Conservation (phyloP, 2,329 filamentous ascomycete genomes). For the Diaporthe sp. region DNA sequence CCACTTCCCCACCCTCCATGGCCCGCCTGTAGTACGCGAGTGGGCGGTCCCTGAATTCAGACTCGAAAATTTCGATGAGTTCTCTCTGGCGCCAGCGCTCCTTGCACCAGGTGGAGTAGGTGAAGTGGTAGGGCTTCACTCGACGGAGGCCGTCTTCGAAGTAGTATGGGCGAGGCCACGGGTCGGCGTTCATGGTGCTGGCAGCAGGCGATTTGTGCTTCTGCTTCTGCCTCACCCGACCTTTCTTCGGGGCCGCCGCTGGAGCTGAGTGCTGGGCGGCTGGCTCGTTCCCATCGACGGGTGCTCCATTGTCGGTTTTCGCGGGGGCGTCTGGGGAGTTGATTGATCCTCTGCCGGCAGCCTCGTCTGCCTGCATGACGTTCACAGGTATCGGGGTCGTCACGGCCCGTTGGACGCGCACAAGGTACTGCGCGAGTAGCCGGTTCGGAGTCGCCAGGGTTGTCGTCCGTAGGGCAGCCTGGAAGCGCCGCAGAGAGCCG, state of each 20-base stretch:
- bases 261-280: background rate
- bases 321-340: background rate
- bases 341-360: background rate
- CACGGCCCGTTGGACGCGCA: conserved; percentile 36
- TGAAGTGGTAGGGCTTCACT: conserved; percentile 89
- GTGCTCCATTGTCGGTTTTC: background rate
- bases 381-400: conserved; percentile 20
- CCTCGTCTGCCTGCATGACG: conserved; percentile 13
- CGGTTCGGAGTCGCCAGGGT: conserved; percentile 33
- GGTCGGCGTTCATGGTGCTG: conserved; percentile 53
- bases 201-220: conserved; percentile 40
- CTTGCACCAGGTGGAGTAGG: conserved; percentile 96
- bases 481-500: background rate
- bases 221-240: conserved; percentile 21
- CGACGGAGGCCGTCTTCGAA: conserved; percentile 87
- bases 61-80: conserved; percentile 88
- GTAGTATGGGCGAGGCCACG: conserved; percentile 79
- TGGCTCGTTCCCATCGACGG: background rate
- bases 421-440: conserved; percentile 29
- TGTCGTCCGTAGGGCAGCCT: conserved; percentile 21
- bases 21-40: conserved; percentile 89
- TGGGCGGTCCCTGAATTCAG: conserved; percentile 92
- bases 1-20: conserved; percentile 84
- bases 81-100: conserved; percentile 88
- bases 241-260: conserved; percentile 6